Percentiles rank a stretch among this genome's conserved stretches.
Conservation (phyloP, 495 filamentous ascomycete genomes). For the Aspergillus hancockii region DNA sequence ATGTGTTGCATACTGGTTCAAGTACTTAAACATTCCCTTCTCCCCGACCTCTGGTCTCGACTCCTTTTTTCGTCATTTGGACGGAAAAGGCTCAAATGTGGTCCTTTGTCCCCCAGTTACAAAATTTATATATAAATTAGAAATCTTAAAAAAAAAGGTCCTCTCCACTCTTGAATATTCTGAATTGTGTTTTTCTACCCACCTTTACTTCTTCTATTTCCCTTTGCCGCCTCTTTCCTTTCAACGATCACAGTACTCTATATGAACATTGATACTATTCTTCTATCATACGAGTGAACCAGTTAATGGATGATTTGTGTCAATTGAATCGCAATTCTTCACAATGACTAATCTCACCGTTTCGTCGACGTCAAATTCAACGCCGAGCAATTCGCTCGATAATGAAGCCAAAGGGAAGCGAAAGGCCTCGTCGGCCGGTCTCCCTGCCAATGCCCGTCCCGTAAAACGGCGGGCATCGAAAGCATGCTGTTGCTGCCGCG, state of each 20-base stretch:
- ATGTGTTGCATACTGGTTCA: conserved; percentile 7
- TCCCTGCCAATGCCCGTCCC: conserved; percentile 48
- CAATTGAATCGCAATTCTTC: conserved; percentile 10
- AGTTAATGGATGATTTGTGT: conserved; percentile 1
- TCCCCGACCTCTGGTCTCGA: conserved; percentile 23
- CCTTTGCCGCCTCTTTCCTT: conserved; percentile 2
- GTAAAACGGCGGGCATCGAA: conserved; percentile 84
- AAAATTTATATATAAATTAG: conserved; percentile 10
- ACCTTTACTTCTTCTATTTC: conserved; percentile 4
- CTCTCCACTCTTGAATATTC: conserved; percentile 31
- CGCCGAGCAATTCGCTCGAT: conserved; percentile 24
- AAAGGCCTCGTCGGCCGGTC: conserved; percentile 44
- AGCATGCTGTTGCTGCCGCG: conserved; percentile 82
- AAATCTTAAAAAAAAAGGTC: conserved; percentile 20
- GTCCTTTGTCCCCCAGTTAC: conserved; percentile 1
- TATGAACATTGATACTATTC: not conserved
- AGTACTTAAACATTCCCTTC: conserved; percentile 26
- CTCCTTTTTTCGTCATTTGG: conserved; percentile 25
- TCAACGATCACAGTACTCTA: not conserved
- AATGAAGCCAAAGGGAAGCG: conserved; percentile 42
- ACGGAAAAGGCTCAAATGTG: conserved; percentile 21
- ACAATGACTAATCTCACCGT: conserved; percentile 30
- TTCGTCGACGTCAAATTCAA: conserved; percentile 27
- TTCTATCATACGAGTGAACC: not conserved
- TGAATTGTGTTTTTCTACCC: conserved; percentile 1